phyloP scores from a whole-genome alignment of 805 yeast genomes.

The Yarrowia phangngaensis region DNA sequence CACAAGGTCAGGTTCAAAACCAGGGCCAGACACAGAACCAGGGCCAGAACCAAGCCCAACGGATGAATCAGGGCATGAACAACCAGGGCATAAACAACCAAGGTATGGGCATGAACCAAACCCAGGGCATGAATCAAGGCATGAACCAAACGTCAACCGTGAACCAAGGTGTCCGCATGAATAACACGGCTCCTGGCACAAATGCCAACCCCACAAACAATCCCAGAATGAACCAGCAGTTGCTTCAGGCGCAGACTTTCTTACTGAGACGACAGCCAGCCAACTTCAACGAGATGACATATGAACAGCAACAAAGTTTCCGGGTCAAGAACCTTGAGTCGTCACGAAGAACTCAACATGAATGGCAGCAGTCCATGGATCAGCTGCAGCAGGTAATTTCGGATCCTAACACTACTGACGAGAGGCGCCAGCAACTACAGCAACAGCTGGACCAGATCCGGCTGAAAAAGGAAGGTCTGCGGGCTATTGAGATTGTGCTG shows the following conservation, averaged over 20 bases:
- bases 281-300: not conserved
- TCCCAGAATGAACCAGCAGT: not conserved
- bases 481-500: conserved; percentile 12
- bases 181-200: no score
- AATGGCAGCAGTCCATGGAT: conserved; percentile 5
- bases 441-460: conserved; percentile 8
- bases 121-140: conserved; percentile 13
- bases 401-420: conserved; percentile 3
- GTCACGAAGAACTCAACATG: not conserved
- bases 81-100: no score
- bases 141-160: not conserved
- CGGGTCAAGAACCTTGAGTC: not conserved
- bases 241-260: not conserved
- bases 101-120: no score
- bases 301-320: not conserved
- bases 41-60: conserved; percentile 12
- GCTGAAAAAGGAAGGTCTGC: conserved; percentile 17
- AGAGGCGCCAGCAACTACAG: conserved; percentile 16
- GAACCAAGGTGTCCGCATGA: no score
- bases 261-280: not conserved
- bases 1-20: conserved; percentile 18
- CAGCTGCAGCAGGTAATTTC: conserved; percentile 13
- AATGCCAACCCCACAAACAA: not conserved
- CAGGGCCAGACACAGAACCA: no score
- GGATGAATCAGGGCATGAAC: no score